A percentile compares a stretch with the other conserved stretches of the same genome.
These are phyloP conservation scores for Kodamaea sp. DNA, from an alignment of 1,139 yeast genomes.

Conservation along the genomic window DNA sequence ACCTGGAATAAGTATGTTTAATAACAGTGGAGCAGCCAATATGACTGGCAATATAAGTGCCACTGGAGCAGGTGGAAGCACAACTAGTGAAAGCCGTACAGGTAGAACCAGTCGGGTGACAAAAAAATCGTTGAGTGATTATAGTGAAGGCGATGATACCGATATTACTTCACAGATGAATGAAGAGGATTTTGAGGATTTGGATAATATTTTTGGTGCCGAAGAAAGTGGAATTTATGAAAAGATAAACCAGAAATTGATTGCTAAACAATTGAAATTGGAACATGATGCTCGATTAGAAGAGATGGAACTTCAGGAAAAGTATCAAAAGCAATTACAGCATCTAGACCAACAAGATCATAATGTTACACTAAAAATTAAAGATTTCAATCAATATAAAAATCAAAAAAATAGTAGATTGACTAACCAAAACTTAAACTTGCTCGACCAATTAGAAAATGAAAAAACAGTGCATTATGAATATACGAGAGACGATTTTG, in stretches of 20 bases:
- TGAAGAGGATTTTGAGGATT: slow-evolving; percentile 42
- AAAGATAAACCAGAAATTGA: slow-evolving; percentile 15
- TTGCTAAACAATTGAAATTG: slow-evolving; percentile 25
- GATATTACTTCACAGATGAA: slow-evolving; percentile 40
- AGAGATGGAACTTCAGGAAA: slow-evolving; percentile 27
- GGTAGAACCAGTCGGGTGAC: slow-evolving; percentile 7
- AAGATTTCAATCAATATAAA: slow-evolving; percentile 23
- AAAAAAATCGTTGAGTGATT: slow-evolving; percentile 29
- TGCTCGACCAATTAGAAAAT: slow-evolving; percentile 29
- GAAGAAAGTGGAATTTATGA: slow-evolving; percentile 37
- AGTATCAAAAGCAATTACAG: slow-evolving; percentile 15
- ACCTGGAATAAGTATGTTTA: slow-evolving; percentile 5
- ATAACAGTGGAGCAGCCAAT: not conserved
- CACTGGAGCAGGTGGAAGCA: not conserved
- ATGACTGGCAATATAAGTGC: not conserved
- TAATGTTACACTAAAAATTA: slow-evolving; percentile 27
- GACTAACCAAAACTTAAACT: slow-evolving; percentile 16
- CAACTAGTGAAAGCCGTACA: slow-evolving; percentile 2
- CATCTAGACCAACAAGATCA: slow-evolving; percentile 15
- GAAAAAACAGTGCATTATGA: slow-evolving; percentile 38
- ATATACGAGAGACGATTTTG: slow-evolving; percentile 37
- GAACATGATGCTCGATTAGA: slow-evolving; percentile 36
- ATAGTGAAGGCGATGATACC: slow-evolving; percentile 39
- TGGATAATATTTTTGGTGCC: slow-evolving; percentile 39
- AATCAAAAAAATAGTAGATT: slow-evolving; percentile 8